Evolutionary conservation across 1,284 basidiomycete genomes (phyloP).

Genomic region (Veloboletus limbatus): DNA sequence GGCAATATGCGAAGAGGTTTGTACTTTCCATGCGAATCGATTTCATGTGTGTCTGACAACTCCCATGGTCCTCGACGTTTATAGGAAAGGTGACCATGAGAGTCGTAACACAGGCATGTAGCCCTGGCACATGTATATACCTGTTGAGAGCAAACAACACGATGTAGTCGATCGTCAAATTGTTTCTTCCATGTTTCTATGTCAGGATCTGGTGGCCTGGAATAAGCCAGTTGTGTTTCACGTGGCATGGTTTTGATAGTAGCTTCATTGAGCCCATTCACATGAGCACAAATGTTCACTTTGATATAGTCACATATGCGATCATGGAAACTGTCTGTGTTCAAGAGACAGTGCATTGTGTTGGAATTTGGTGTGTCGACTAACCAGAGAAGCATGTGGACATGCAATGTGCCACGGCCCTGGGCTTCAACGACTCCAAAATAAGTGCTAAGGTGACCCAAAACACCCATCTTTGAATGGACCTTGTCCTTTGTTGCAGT

Average conservation of each 20-base stretch:
- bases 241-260: neutral
- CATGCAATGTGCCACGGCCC: slow-evolving; percentile 16
- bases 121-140: slow-evolving; percentile 2
- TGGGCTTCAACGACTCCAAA: slow-evolving; percentile 27
- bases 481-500: slow-evolving; percentile 8
- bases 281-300: slow-evolving; percentile 1
- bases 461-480: slow-evolving; percentile 18
- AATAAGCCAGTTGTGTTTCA: slow-evolving; percentile 6
- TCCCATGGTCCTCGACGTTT: slow-evolving; percentile 7
- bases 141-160: slow-evolving; percentile 6
- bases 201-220: neutral
- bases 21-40: slow-evolving; percentile 24
- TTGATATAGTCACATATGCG: neutral
- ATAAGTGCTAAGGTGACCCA: slow-evolving; percentile 15
- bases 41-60: neutral
- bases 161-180: neutral
- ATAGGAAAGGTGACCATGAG: slow-evolving; percentile 3
- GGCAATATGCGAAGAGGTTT: slow-evolving; percentile 19
- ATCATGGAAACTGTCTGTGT: neutral
- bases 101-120: slow-evolving; percentile 1
- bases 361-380: slow-evolving; percentile 11
- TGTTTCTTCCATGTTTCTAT: neutral
- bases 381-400: slow-evolving; percentile 13
- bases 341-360: slow-evolving; percentile 7
- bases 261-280: slow-evolving; percentile 7